A percentile compares a stretch with the other conserved stretches of the same genome.
These are phyloP conservation scores for Myochromella boudieri DNA, from an alignment of 768 basidiomycete genomes.

Conservation along the genomic window DNA sequence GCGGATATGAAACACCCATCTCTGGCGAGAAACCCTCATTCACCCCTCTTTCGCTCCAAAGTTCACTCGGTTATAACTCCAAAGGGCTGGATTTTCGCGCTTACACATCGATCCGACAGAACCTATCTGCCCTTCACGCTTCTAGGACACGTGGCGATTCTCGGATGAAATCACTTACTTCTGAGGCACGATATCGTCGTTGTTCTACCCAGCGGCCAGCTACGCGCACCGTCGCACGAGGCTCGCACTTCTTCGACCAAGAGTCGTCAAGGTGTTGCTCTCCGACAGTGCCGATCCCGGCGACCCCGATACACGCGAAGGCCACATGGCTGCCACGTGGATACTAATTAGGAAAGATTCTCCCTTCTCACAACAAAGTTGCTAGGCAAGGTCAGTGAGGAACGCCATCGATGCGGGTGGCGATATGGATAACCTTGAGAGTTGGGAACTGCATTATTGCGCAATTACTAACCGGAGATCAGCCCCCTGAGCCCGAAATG, in stretches of 20 bases:
- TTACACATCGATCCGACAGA: background rate
- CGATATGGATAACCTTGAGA: constrained; percentile 9
- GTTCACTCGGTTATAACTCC: constrained; percentile 18
- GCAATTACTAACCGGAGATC: constrained; percentile 37
- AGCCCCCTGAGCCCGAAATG: constrained; percentile 38
- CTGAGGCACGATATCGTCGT: background rate
- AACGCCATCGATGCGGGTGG: constrained; percentile 8
- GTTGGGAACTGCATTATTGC: constrained; percentile 12
- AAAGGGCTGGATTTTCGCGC: constrained; percentile 20
- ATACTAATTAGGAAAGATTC: constrained; percentile 5
- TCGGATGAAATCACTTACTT: background rate
- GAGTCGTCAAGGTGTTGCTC: constrained; percentile 20
- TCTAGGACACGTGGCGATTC: background rate
- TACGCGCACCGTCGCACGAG: background rate
- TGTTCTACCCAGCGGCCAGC: background rate
- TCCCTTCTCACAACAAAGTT: background rate
- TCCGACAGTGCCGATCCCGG: constrained; percentile 20
- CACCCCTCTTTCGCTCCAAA: constrained; percentile 5
- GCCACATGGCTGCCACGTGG: constrained; percentile 40
- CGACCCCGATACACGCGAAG: constrained; percentile 18
- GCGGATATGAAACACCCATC: background rate
- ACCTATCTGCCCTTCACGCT: background rate
- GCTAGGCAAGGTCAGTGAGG: background rate
- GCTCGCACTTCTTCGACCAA: background rate
- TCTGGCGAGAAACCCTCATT: background rate